phyloP scores from a whole-genome alignment of 257 asterid species.

The Eustoma russellianum region DNA sequence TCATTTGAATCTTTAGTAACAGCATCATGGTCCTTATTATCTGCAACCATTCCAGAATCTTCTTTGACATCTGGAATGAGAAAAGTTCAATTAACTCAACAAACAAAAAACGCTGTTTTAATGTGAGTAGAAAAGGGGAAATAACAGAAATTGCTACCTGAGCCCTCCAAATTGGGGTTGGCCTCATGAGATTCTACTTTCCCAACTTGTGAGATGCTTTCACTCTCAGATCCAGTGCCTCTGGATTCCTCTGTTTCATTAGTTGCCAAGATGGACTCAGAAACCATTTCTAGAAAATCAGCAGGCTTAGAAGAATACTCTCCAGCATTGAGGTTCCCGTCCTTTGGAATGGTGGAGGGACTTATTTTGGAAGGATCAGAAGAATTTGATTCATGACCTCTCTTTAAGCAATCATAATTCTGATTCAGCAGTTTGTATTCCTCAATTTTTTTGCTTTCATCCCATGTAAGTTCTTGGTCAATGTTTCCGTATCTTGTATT shows the following conservation, averaged over 20 bases:
- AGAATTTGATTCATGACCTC: neutral
- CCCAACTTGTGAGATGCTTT: neutral
- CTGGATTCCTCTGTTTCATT: neutral
- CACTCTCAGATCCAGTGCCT: neutral
- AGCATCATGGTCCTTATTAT: neutral
- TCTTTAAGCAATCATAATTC: neutral
- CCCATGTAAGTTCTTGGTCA: neutral
- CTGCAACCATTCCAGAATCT: neutral
- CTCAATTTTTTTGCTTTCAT: neutral
- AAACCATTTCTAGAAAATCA: neutral
- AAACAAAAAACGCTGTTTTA: neutral
- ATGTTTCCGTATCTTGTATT: neutral
- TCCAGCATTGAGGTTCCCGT: neutral
- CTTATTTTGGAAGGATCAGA: neutral
- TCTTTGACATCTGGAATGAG: neutral
- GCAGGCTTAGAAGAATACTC: neutral
- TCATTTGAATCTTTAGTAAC: no score
- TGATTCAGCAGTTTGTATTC: neutral
- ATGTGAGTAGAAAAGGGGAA: neutral
- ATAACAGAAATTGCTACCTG: slow-evolving; percentile 1
- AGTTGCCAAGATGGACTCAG: no score
- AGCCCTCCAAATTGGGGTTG: neutral
- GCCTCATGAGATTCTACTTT: neutral
- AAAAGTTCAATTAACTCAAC: neutral
- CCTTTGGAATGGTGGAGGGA: neutral